Conservation (phyloP, 352 stramenopile species). For the Blastocystis sp. region DNA sequence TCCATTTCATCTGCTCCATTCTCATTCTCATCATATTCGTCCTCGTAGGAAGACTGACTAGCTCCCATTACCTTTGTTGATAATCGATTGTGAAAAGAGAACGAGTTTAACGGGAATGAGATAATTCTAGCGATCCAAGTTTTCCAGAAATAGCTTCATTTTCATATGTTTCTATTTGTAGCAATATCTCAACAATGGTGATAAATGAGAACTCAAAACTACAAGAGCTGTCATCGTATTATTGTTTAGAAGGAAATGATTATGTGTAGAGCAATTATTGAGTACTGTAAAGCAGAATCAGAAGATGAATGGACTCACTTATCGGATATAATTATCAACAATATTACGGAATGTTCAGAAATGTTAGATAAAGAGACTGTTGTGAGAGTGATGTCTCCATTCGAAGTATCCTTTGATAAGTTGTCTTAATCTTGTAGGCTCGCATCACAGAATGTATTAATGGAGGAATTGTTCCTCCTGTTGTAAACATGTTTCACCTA, state of each 20-base stretch:
- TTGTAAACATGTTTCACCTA: background rate
- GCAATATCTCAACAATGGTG: background rate
- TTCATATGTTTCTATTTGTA: background rate
- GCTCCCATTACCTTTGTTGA: constrained; percentile 20
- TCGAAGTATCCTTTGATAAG: background rate
- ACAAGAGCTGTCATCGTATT: background rate
- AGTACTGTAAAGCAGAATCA: background rate
- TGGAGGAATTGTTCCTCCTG: background rate
- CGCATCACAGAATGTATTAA: background rate
- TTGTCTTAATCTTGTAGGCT: background rate
- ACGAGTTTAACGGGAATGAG: no score
- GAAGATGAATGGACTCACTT: background rate
- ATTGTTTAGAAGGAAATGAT: background rate
- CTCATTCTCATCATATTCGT: constrained; percentile 1
- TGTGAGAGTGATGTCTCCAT: background rate
- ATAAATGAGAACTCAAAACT: background rate
- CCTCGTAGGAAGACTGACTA: constrained; percentile 51
- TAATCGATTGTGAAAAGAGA: no score
- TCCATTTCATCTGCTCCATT: background rate
- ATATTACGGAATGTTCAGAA: background rate
- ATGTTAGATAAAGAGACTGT: background rate
- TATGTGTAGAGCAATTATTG: background rate
- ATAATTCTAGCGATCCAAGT: no score
- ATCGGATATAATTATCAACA: background rate
- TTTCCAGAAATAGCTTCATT: no score